These are phyloP conservation scores for Pleurotus tuber-regium DNA, from an alignment of 768 basidiomycete species.

Conservation along the genomic window DNA sequence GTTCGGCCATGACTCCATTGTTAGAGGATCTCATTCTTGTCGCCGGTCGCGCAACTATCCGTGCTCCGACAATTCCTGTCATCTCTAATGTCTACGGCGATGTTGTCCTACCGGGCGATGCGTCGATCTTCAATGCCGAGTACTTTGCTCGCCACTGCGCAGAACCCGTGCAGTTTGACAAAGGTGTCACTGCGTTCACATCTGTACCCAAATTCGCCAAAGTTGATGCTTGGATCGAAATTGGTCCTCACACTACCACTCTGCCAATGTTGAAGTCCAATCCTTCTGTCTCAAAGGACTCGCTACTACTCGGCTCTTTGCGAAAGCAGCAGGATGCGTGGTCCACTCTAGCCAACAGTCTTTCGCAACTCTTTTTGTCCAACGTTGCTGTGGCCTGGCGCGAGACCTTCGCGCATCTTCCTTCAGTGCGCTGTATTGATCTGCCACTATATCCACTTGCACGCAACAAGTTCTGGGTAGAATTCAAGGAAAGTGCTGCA, in stretches of 20 bases:
- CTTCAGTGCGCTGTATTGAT: conserved; percentile 39
- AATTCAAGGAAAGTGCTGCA: conserved; percentile 30
- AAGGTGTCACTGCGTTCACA: conserved; percentile 43
- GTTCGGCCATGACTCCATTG: conserved; percentile 58
- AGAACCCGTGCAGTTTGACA: conserved; percentile 54
- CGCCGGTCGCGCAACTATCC: conserved; percentile 33
- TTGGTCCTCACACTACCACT: conserved; percentile 60
- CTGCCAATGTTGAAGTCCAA: conserved; percentile 55
- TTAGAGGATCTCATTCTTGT: conserved; percentile 44
- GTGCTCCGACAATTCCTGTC: conserved; percentile 53
- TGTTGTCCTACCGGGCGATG: conserved; percentile 52
- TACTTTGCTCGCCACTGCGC: conserved; percentile 62
- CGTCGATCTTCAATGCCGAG: conserved; percentile 39
- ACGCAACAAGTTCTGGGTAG: conserved; percentile 54
- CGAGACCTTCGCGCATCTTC: conserved; percentile 45
- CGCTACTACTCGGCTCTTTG: conserved; percentile 48
- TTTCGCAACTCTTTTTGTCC: conserved; percentile 48
- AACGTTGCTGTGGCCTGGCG: conserved; percentile 50
- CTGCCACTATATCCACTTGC: conserved; percentile 67
- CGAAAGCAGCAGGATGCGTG: conserved; percentile 42
- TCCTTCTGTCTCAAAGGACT: conserved; percentile 26
- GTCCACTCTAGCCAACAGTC: conserved; percentile 40
- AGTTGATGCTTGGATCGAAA: conserved; percentile 58
- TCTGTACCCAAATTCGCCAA: conserved; percentile 21
- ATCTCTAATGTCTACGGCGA: conserved; percentile 60